Evolutionary conservation across 192 early-diverging fungal species (phyloP).

Genomic region (Rhizoclosmatium globosum): DNA sequence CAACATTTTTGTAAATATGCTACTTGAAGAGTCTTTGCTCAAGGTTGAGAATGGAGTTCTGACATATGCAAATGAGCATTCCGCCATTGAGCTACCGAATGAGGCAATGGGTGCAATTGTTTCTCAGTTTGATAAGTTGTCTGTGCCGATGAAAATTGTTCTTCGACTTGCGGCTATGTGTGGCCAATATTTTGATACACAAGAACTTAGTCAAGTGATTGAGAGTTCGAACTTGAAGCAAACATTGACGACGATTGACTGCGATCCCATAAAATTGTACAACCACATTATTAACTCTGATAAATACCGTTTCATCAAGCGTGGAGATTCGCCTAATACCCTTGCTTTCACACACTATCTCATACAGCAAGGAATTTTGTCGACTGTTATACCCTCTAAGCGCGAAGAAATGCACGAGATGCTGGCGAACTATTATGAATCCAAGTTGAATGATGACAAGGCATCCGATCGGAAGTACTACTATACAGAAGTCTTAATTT

Average conservation of each 20-base stretch:
- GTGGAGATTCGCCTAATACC: background rate
- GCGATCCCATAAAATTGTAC: background rate
- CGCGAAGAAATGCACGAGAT: slow-evolving; percentile 28
- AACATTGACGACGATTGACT: background rate
- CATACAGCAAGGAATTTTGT: slow-evolving; percentile 42
- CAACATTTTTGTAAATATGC: slow-evolving; percentile 20
- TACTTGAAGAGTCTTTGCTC: slow-evolving; percentile 14
- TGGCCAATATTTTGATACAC: slow-evolving; percentile 35
- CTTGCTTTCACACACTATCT: slow-evolving; percentile 37
- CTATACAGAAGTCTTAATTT: slow-evolving; percentile 19
- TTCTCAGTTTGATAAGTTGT: slow-evolving; percentile 37
- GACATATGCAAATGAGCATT: background rate
- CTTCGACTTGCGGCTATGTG: slow-evolving; percentile 27
- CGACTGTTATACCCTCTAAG: slow-evolving; percentile 32
- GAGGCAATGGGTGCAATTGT: slow-evolving; percentile 31
- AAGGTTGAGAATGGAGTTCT: slow-evolving; percentile 6
- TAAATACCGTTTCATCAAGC: slow-evolving; percentile 24
- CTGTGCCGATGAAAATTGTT: slow-evolving; percentile 11
- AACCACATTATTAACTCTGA: slow-evolving; percentile 9
- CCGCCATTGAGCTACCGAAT: slow-evolving; percentile 3
- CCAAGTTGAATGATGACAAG: background rate
- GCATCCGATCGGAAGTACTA: background rate
- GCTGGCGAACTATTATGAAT: slow-evolving; percentile 33
- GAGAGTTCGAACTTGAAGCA: background rate
- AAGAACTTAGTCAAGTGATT: slow-evolving; percentile 23